Evolutionary conservation across 345 rosid species (phyloP), one percentile per base, ranked within the genome.

Genomic region (Citrus maxima): DNA sequence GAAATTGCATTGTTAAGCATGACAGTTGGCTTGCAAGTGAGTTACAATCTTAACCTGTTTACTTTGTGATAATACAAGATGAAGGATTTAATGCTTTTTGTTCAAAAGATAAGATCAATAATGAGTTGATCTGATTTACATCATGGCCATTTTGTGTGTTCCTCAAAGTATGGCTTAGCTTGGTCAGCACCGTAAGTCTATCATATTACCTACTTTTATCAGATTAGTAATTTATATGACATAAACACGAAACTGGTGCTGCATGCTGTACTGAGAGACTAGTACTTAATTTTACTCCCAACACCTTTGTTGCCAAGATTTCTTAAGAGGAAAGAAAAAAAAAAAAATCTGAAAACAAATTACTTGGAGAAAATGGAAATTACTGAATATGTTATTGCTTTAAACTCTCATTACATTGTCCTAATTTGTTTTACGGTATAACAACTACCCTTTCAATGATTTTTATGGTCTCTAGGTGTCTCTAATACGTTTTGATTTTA

Each of bases 21-120:
- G 96, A 88, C 98, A 22, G 95, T 95, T 74, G 99, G 99, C 81
- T 84, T 92, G 73, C 89, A 84, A 83, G 99, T 95, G 82, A 87
- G 92, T 71, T 77, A 38, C 75, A 56, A 67, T 77, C 78, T 61
- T 22, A 35, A 37, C 61, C 12, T 28, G 5, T 37, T 68, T 40
- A 42, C 24, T 10, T 8, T 19, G 27, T 19, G 6, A 51, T 51
- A 49, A 18, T 61, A 40, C 60, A 42, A 32, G 66, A 34, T 73
- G 28, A 73, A 59, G 60, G 60, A 70, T 75, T 38, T n/a, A 37
- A 46, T 32, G 54, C 22, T 18, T 76, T 68, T 67, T 49, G 67
- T 32, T 34, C 68, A 16, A 30, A 64, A 32, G 22, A 16, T 14
- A 0, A 30, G 40, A 64, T 30, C 40, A 64, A 30, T 16, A 30